Evolutionary conservation across 805 yeast genomes (phyloP).

Genomic region (Suhomyces vadensis): DNA sequence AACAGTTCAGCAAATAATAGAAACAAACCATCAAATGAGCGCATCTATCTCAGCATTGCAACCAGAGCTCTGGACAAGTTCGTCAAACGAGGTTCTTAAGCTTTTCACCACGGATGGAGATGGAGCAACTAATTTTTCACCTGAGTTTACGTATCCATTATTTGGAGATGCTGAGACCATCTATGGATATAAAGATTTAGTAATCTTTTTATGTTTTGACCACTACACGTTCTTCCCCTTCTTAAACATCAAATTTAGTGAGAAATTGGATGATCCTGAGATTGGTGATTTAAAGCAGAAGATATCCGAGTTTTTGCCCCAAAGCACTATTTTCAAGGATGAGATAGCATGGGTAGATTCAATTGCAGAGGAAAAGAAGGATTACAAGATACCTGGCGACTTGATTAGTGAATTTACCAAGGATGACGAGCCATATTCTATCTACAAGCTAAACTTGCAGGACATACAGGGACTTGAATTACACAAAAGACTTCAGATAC

Average conservation of each 20-base stretch:
- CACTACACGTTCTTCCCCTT: constrained; percentile 72
- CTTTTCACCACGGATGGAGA: constrained; percentile 56
- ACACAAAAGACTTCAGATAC: constrained; percentile 71
- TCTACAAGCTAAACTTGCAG: constrained; percentile 51
- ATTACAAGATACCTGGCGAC: constrained; percentile 45
- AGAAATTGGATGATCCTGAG: constrained; percentile 53
- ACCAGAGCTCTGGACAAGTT: constrained; percentile 74
- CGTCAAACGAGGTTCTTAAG: constrained; percentile 67
- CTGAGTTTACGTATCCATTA: constrained; percentile 86
- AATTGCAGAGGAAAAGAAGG: constrained; percentile 49
- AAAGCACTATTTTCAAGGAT: constrained; percentile 57
- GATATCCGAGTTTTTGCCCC: constrained; percentile 62
- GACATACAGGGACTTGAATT: constrained; percentile 49
- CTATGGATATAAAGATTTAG: constrained; percentile 75
- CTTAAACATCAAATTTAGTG: constrained; percentile 56
- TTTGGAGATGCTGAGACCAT: constrained; percentile 90
- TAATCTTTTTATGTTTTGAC: constrained; percentile 69
- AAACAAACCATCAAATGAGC: background rate
- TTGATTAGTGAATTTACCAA: constrained; percentile 30
- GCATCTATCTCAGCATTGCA: constrained; percentile 29
- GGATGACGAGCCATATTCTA: constrained; percentile 44
- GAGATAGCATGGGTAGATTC: constrained; percentile 67
- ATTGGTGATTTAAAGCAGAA: constrained; percentile 60
- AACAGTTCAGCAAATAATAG: background rate
- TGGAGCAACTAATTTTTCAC: constrained; percentile 62